phyloP scores from a whole-genome alignment of 306 rosid genomes.

The Pyrus bretschneideri region DNA sequence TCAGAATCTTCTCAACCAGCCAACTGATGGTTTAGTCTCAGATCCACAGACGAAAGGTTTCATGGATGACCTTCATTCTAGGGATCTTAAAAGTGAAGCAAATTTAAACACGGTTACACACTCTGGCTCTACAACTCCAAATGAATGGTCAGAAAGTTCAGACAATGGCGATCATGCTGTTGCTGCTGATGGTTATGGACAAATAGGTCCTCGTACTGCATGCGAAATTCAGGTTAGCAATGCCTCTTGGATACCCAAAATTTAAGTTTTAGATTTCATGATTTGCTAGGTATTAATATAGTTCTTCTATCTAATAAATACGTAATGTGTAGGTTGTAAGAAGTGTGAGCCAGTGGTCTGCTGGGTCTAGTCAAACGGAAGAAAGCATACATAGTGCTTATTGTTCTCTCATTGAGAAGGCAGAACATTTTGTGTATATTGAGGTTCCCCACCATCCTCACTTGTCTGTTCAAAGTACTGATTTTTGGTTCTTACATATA shows the following conservation, averaged over 20 bases:
- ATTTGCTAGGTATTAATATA: neutral
- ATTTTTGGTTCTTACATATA: neutral
- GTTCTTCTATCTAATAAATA: neutral
- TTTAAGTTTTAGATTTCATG: neutral
- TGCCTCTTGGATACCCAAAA: neutral
- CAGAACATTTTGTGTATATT: slow-evolving; percentile 41
- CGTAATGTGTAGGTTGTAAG: slow-evolving; percentile 25
- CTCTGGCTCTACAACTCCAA: slow-evolving; percentile 11
- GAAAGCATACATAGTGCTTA: slow-evolving; percentile 42
- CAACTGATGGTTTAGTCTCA: slow-evolving; percentile 26
- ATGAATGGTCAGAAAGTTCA: slow-evolving; percentile 18
- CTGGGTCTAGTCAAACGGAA: slow-evolving; percentile 46
- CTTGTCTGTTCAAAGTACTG: neutral
- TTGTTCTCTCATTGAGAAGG: slow-evolving; percentile 39
- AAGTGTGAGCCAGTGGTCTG: slow-evolving; percentile 53
- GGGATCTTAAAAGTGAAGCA: slow-evolving; percentile 20
- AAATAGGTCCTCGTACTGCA: slow-evolving; percentile 27
- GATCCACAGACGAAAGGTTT: slow-evolving; percentile 26
- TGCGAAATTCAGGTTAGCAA: slow-evolving; percentile 35
- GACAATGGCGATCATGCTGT: slow-evolving; percentile 3
- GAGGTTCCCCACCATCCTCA: slow-evolving; percentile 21
- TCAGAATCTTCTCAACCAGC: slow-evolving; percentile 26
- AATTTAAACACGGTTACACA: slow-evolving; percentile 10
- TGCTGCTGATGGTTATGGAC: slow-evolving; percentile 10
- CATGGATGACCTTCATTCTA: slow-evolving; percentile 34